Percentiles rank a stretch among this genome's conserved stretches.
Evolutionary conservation across 495 filamentous ascomycete genomes (phyloP).

Genomic region (Pseudoneurospora amorphoporcata): DNA sequence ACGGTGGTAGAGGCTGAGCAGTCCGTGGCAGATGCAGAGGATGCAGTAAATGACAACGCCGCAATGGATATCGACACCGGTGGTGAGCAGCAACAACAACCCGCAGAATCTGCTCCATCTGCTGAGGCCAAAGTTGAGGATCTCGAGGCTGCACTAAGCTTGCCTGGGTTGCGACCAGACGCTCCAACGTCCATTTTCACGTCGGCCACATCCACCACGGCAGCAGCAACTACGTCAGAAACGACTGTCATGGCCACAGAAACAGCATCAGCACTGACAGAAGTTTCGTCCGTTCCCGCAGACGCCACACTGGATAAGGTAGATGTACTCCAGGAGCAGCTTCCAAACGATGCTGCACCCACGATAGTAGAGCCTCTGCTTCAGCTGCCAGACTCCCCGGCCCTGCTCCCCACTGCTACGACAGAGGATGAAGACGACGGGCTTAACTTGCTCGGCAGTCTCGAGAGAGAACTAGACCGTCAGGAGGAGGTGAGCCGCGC

Average conservation of each 20-base stretch:
- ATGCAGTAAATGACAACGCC: background rate
- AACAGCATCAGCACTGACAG: background rate
- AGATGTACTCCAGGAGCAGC: background rate
- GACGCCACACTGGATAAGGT: background rate
- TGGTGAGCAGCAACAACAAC: background rate
- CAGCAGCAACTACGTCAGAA: background rate
- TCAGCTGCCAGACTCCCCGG: conserved; percentile 12
- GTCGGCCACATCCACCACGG: background rate
- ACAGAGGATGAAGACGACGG: conserved; percentile 20
- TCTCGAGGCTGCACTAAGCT: background rate
- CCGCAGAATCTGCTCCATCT: background rate
- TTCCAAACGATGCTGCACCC: background rate
- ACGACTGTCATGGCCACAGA: background rate
- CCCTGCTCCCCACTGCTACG: conserved; percentile 7
- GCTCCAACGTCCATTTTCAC: background rate
- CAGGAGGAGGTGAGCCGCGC: conserved; percentile 14
- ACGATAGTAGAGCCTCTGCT: background rate
- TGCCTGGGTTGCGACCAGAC: background rate
- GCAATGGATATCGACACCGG: conserved; percentile 30
- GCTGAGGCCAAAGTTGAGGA: background rate
- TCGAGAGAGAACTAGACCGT: conserved; percentile 22
- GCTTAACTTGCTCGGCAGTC: conserved; percentile 18
- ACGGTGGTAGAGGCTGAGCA: background rate
- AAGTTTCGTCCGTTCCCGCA: background rate
- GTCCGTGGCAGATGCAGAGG: background rate